A percentile compares a stretch with the other conserved stretches of the same genome.
phyloP scores from a whole-genome alignment of 768 basidiomycete species.

The Hortiboletus campestris region DNA sequence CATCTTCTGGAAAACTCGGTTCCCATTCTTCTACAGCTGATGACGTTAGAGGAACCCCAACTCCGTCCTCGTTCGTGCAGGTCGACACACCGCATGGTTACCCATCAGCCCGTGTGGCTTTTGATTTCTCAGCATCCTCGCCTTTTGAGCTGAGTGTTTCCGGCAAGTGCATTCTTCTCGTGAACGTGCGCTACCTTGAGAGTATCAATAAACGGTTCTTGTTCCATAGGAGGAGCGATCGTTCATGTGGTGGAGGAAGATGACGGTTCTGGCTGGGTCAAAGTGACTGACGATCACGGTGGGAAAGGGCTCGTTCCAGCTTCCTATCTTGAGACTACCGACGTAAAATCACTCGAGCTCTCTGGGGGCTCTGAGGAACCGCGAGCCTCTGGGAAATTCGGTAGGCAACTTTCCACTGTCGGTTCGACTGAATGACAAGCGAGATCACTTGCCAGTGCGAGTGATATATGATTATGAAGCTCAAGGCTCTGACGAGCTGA shows the following conservation, averaged over 20 bases:
- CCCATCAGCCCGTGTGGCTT: slow-evolving; percentile 61
- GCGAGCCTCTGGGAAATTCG: slow-evolving; percentile 46
- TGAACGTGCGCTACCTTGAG: slow-evolving; percentile 4
- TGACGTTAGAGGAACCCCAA: slow-evolving; percentile 33
- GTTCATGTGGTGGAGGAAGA: slow-evolving; percentile 76
- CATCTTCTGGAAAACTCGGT: slow-evolving; percentile 4
- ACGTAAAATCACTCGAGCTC: slow-evolving; percentile 21
- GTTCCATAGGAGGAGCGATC: slow-evolving; percentile 51
- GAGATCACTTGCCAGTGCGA: slow-evolving; percentile 50
- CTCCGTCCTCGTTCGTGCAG: slow-evolving; percentile 58
- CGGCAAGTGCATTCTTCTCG: slow-evolving; percentile 40
- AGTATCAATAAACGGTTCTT: slow-evolving; percentile 11
- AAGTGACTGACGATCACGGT: slow-evolving; percentile 58
- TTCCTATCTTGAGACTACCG: slow-evolving; percentile 60
- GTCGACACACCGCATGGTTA: slow-evolving; percentile 37
- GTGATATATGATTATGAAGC: slow-evolving; percentile 80
- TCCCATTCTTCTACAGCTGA: slow-evolving; percentile 5
- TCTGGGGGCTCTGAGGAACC: slow-evolving; percentile 15
- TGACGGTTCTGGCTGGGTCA: slow-evolving; percentile 86
- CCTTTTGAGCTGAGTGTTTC: slow-evolving; percentile 72
- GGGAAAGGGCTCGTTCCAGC: slow-evolving; percentile 78
- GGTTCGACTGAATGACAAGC: slow-evolving; percentile 1
- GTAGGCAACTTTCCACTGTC: slow-evolving; percentile 37
- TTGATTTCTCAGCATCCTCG: slow-evolving; percentile 72
- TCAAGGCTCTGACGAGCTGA: slow-evolving; percentile 69